Evolutionary conservation across 2,329 filamentous ascomycete genomes (phyloP), one percentile per base, ranked within the genome.

Genomic region (Aspergillus texensis): DNA sequence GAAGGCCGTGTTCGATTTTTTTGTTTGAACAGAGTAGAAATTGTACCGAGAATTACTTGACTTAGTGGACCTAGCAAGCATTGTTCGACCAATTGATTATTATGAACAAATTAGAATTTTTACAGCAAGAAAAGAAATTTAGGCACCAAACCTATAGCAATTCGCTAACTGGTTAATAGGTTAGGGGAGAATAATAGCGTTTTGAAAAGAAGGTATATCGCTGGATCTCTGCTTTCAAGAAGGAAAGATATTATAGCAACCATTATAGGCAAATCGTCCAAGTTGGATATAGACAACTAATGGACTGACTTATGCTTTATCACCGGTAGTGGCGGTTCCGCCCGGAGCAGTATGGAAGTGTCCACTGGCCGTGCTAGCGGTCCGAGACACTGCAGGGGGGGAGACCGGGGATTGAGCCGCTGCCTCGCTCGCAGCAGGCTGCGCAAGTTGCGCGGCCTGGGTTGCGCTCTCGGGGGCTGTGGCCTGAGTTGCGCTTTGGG

Each of bases 301-400:
- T 34, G 6, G 30, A 11, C 4, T 28, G 14, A 52, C 32, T 59
- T 24, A 59, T 14, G 60, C 19, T 53, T 66, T 66, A 34, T 65
- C 65, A 9, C 39, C 39, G 16, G 53, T 52, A 36, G 65, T 62
- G 5, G 62, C 65, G 39, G 59, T 55, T 10, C 39, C 48, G 46
- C 41, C 55, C 28, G 54, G 56, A n/a, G 57, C 46, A 26, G 54
- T 63, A 12, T 52, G 41, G 11, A 52, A 43, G n/a, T 60, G 58
- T 26, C 36, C 46, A 8, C 34, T 58, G 11, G 34, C 54, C 21
- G 58, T 54, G 32, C 61, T 67, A 52, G 63, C 54, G 6, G 63
- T 62, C 36, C 61, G 64, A 50, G 56, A 62, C 21, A 65, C 50
- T 5, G 36, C 57, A 34, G 57, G 34, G 12, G 65, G 65, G 14